A percentile compares a stretch with the other conserved stretches of the same genome.
These are phyloP conservation scores for Thuidium tamariscinum DNA, from an alignment of 225 moss, liverwort and hornwort species.

Conservation along the genomic window DNA sequence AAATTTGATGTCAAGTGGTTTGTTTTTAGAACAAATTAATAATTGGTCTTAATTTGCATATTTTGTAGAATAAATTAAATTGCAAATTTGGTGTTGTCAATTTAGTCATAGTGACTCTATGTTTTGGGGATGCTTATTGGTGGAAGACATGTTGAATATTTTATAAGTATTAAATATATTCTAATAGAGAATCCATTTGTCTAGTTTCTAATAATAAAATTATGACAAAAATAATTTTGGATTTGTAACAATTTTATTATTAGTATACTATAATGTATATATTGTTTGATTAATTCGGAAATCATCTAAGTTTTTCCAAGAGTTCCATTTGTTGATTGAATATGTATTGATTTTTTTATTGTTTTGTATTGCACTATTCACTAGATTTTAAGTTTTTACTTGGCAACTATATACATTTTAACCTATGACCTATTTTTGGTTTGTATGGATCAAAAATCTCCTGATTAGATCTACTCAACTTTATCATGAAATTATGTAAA, in stretches of 20 bases:
- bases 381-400: background rate
- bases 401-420: background rate
- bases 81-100: background rate
- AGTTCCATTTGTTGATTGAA: background rate
- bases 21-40: background rate
- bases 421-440: background rate
- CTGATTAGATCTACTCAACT: background rate
- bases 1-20: background rate
- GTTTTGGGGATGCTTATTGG: background rate
- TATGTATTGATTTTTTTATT: background rate
- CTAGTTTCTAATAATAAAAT: too few species aligned
- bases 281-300: background rate
- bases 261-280: background rate
- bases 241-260: background rate
- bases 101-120: too few species aligned
- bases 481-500: background rate
- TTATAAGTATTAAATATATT: background rate
- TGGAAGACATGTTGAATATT: background rate
- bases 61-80: background rate
- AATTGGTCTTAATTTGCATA: background rate
- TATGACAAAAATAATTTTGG: background rate
- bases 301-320: accelerated
- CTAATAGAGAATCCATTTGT: accelerated
- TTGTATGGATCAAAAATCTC: background rate
- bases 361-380: background rate